A percentile compares a stretch with the other conserved stretches of the same genome.
Evolutionary conservation across 495 filamentous ascomycete genomes (phyloP).

Genomic region (Evansstolkia leycettana): DNA sequence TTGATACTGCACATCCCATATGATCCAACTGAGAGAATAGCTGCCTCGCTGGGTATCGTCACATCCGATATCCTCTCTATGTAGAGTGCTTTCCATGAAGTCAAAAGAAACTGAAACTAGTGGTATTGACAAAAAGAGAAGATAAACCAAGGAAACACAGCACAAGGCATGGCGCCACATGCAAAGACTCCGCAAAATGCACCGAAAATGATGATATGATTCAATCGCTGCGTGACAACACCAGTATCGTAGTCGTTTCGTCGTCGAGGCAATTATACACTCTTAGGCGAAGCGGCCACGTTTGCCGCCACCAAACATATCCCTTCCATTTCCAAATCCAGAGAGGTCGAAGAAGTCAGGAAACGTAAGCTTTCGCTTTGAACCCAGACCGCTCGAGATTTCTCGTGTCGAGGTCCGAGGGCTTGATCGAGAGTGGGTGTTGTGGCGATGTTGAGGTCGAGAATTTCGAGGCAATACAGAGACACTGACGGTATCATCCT

Average conservation of each 20-base stretch:
- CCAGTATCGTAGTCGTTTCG: slow-evolving; percentile 26
- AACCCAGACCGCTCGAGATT: slow-evolving; percentile 44
- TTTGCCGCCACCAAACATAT: slow-evolving; percentile 58
- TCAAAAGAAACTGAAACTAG: slow-evolving; percentile 6
- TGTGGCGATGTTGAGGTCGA: slow-evolving; percentile 39
- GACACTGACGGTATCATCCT: slow-evolving; percentile 33
- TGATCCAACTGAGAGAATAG: slow-evolving; percentile 7
- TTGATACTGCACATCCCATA: background rate
- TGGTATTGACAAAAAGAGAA: slow-evolving; percentile 7
- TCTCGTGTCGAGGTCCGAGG: slow-evolving; percentile 29
- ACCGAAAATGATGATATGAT: slow-evolving; percentile 12
- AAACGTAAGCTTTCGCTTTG: slow-evolving; percentile 66
- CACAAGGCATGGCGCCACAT: too few relatives aligned
- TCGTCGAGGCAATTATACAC: slow-evolving; percentile 19
- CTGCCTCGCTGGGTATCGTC: slow-evolving; percentile 31
- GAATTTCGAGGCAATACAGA: slow-evolving; percentile 40
- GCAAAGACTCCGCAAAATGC: slow-evolving; percentile 29
- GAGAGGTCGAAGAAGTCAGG: slow-evolving; percentile 78
- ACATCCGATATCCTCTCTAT: slow-evolving; percentile 25
- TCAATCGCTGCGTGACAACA: slow-evolving; percentile 26
- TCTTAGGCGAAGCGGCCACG: slow-evolving; percentile 54
- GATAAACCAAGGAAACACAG: slow-evolving; percentile 3
- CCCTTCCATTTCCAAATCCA: slow-evolving; percentile 49
- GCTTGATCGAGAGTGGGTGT: slow-evolving; percentile 26
- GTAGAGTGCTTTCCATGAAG: slow-evolving; percentile 1